A percentile compares a stretch with the other conserved stretches of the same genome.
phyloP scores from a whole-genome alignment of 257 asterid genomes.

The Misopates orontium region DNA sequence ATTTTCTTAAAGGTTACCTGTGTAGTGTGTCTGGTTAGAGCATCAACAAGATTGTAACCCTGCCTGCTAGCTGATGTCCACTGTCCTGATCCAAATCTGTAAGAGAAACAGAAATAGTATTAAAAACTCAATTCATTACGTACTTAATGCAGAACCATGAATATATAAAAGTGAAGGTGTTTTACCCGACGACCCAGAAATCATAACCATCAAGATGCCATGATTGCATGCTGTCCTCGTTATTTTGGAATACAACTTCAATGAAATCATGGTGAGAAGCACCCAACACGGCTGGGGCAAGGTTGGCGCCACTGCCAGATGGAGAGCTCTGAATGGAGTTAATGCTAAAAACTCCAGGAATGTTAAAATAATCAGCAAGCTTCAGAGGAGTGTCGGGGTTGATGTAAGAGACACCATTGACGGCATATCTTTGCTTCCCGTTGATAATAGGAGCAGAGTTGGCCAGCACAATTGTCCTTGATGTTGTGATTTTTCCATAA shows the following conservation, averaged over 20 bases:
- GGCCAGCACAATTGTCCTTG: constrained; percentile 72
- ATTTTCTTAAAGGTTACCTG: constrained; percentile 50
- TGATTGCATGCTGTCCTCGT: constrained; percentile 60
- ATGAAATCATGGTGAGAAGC: constrained; percentile 75
- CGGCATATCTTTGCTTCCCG: constrained; percentile 80
- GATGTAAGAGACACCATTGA: constrained; percentile 69
- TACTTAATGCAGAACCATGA: not conserved
- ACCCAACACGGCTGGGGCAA: constrained; percentile 65
- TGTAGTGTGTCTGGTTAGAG: constrained; percentile 82
- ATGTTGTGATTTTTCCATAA: constrained; percentile 59
- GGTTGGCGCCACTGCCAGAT: constrained; percentile 46
- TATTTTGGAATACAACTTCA: constrained; percentile 76
- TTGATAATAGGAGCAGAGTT: constrained; percentile 74
- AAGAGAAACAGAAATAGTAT: constrained; percentile 11
- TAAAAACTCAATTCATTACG: constrained; percentile 17
- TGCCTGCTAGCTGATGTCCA: constrained; percentile 69
- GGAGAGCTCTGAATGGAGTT: constrained; percentile 64
- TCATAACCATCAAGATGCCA: constrained; percentile 98
- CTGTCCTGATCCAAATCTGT: constrained; percentile 76
- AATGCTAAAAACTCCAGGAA: constrained; percentile 75
- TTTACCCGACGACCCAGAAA: constrained; percentile 96
- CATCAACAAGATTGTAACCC: constrained; percentile 83
- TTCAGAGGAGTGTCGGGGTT: constrained; percentile 83
- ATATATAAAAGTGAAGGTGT: not conserved
- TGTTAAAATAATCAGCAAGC: constrained; percentile 90